Evolutionary conservation across 345 rosid genomes (phyloP), one percentile per base, ranked within the genome.

Genomic region (Arabis alpina): DNA sequence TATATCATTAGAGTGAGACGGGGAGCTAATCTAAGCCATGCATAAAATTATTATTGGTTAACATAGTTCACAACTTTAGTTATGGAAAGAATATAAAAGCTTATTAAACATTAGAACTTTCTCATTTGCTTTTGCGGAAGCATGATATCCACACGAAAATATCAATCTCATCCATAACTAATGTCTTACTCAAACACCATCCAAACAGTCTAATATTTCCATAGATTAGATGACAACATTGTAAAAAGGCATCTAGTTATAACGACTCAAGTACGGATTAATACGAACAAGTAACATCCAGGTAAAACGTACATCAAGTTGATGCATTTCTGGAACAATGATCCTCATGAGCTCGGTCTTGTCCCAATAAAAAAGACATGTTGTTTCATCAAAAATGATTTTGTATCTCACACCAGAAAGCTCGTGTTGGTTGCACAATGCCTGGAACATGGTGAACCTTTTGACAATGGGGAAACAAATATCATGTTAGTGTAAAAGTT

Each of bases 121-220:
- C 62, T 52, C 54, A 15, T 51, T 27, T 74, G 57, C 73, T 59
- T 60, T 67, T 25, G 39, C 3, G 27, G 68, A 74, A 44, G 63
- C 73, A 74, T 67, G 37, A 15, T 37, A 66, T 66, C 73, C 73
- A 67, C 73, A 43, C 44, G 56, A 74, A 52, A 39, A 45, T 60
- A 44, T 45, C 68, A 60, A 60, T 67, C 68, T 74, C 63, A 74
- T 66, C 77, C 77, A 58, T 57, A 57, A 23, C 52, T 61, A 61
- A 57, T 57, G 66, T 43, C 53, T 30, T 57, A 28, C n/a, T 60
- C 68, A 65, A 61, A 32, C 66, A 56, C 57, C 30, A 50, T 42
- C 49, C 61, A 43, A 51, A 32, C 49, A 66, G 34, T 41, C 47
- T 51, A 5, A 50, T 25, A n/a, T 23, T 40, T 54, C 43, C 47